phyloP scores from a whole-genome alignment of 1,284 basidiomycete genomes.

The Taiwanofungus camphoratus region DNA sequence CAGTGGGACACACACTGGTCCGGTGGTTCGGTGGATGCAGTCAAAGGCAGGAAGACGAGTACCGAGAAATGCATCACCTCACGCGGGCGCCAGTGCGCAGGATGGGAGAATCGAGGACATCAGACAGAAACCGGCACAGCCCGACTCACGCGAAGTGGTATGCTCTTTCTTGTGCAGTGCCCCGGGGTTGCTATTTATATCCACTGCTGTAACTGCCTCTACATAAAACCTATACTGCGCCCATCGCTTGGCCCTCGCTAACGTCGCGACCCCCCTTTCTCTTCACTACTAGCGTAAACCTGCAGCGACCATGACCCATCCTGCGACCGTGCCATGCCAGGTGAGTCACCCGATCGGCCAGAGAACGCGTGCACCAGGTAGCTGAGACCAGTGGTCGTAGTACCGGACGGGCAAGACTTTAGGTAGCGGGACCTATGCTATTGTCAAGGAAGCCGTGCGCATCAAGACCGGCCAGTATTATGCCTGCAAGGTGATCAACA shows the following conservation, averaged over 20 bases:
- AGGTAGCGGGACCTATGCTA: conserved; percentile 89
- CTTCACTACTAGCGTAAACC: neutral
- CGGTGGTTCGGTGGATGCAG: neutral
- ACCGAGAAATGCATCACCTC: neutral
- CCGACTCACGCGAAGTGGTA: conserved; percentile 4
- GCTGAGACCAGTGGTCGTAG: conserved; percentile 33
- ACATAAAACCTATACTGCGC: neutral
- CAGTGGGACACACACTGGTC: no score
- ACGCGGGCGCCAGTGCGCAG: neutral
- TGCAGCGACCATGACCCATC: conserved; percentile 3
- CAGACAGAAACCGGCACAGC: neutral
- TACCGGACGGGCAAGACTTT: conserved; percentile 92
- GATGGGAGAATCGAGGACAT: neutral
- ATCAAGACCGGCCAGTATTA: conserved; percentile 84
- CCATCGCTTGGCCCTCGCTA: neutral
- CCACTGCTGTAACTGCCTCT: neutral
- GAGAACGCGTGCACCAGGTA: conserved; percentile 1
- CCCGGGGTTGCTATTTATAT: conserved; percentile 1
- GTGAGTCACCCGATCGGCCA: conserved; percentile 28
- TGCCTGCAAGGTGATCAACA: conserved; percentile 95
- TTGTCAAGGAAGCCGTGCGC: conserved; percentile 94
- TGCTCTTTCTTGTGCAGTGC: conserved; percentile 3
- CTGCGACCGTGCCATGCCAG: conserved; percentile 59
- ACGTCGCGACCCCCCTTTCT: neutral
- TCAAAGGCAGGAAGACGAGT: neutral